A percentile compares a stretch with the other conserved stretches of the same genome.
These are phyloP conservation scores for Trametes maxima DNA, from an alignment of 768 basidiomycete species.

Conservation along the genomic window DNA sequence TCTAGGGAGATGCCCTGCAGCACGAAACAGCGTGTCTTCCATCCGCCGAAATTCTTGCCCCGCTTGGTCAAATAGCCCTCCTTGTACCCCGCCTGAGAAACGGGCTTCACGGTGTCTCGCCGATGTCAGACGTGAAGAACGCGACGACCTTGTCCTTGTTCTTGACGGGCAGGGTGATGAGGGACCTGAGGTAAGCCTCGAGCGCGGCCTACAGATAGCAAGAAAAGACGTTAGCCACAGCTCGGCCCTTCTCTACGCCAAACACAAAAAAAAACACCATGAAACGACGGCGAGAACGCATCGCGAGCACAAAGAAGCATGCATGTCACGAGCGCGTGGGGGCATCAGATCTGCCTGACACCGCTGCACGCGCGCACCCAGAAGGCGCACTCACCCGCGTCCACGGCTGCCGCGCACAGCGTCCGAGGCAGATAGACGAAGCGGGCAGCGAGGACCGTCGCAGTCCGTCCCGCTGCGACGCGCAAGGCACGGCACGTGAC, in stretches of 20 bases:
- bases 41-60: conserved; percentile 97
- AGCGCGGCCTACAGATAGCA: conserved; percentile 57
- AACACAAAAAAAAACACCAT: not conserved
- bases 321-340: conserved; percentile 7
- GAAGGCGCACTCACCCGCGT: not conserved
- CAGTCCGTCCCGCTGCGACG: not conserved
- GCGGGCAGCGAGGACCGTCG: not conserved
- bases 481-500: conserved; percentile 2
- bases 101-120: conserved; percentile 72
- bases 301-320: not conserved
- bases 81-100: conserved; percentile 82
- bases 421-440: conserved; percentile 1
- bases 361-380: not conserved
- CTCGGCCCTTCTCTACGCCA: conserved; percentile 2
- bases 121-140: conserved; percentile 90
- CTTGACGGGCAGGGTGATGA: conserved; percentile 81
- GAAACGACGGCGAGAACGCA: not conserved
- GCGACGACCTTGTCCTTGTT: conserved; percentile 88
- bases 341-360: conserved; percentile 9
- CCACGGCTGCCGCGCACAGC: conserved; percentile 4
- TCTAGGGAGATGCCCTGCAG: conserved; percentile 88
- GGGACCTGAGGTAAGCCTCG: conserved; percentile 82
- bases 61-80: conserved; percentile 96
- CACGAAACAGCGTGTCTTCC: conserved; percentile 96
- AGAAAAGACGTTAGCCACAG: conserved; percentile 20